These are phyloP conservation scores for Tulasnella sp. DNA, from an alignment of 768 basidiomycete species.

Conservation along the genomic window DNA sequence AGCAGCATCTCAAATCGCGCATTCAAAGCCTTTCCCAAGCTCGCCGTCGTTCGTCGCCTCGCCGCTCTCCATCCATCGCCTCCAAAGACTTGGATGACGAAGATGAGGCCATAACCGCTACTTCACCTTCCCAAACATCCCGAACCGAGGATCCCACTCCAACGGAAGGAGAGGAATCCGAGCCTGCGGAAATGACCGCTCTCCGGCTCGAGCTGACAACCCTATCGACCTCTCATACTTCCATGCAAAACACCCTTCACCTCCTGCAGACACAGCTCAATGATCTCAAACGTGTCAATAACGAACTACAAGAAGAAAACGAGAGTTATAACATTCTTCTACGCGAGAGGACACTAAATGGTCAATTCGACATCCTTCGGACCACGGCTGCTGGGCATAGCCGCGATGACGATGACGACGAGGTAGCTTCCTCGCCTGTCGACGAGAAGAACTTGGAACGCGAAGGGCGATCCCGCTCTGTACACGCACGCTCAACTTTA, in stretches of 20 bases:
- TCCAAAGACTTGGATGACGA: conserved; percentile 4
- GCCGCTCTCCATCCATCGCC: conserved; percentile 8
- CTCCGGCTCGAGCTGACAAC: conserved; percentile 78
- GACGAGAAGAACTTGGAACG: not conserved
- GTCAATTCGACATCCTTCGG: conserved; percentile 68
- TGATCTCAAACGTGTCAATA: conserved; percentile 82
- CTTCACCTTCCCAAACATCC: not conserved
- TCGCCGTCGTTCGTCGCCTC: conserved; percentile 37
- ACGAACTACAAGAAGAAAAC: conserved; percentile 88
- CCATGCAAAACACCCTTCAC: conserved; percentile 75
- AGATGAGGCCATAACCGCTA: conserved; percentile 8
- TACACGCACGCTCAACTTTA: conserved; percentile 9
- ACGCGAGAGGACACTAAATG: conserved; percentile 82
- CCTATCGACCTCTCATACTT: conserved; percentile 74
- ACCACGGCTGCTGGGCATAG: conserved; percentile 42
- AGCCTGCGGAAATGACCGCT: conserved; percentile 82
- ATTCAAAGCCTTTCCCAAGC: conserved; percentile 70
- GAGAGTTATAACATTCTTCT: conserved; percentile 93
- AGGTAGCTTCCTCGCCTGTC: not conserved
- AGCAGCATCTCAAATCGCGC: conserved; percentile 85
- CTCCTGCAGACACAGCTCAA: conserved; percentile 76
- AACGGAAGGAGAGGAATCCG: conserved; percentile 42
- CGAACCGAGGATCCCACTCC: not conserved
- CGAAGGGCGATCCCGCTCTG: not conserved
- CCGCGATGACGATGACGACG: conserved; percentile 33